Evolutionary conservation across 192 early-diverging fungal genomes (phyloP).

Genomic region (Coemansia sp.): DNA sequence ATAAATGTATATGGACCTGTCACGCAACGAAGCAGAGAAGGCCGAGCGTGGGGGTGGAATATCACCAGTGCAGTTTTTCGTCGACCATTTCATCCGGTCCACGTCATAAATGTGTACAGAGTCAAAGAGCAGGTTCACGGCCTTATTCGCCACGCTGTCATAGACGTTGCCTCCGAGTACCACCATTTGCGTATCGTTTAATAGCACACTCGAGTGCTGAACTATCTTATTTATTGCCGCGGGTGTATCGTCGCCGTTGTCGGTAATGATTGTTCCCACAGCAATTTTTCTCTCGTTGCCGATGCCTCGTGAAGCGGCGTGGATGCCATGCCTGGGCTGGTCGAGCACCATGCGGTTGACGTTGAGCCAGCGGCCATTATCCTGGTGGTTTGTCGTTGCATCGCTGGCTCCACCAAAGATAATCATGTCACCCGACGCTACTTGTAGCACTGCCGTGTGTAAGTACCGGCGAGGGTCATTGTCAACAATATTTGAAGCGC

Average conservation of each 20-base stretch:
- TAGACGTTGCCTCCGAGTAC: slow-evolving; percentile 39
- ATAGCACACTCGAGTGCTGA: slow-evolving; percentile 33
- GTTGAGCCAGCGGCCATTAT: slow-evolving; percentile 24
- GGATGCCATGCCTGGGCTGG: slow-evolving; percentile 12
- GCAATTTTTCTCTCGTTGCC: not conserved
- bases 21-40: slow-evolving; percentile 19
- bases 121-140: slow-evolving; percentile 25
- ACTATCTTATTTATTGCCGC: slow-evolving; percentile 11
- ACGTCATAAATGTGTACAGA: slow-evolving; percentile 31
- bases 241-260: slow-evolving; percentile 28
- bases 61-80: slow-evolving; percentile 26
- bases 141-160: not conserved
- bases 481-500: slow-evolving; percentile 34
- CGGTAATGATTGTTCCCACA: slow-evolving; percentile 25
- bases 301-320: not conserved
- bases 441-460: slow-evolving; percentile 41
- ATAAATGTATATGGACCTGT: slow-evolving; percentile 29
- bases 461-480: slow-evolving; percentile 30
- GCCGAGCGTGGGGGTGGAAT: slow-evolving; percentile 28
- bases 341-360: slow-evolving; percentile 43
- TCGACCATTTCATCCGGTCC: slow-evolving; percentile 32
- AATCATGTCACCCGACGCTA: slow-evolving; percentile 39
- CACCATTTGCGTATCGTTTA: slow-evolving; percentile 45
- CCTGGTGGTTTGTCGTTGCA: slow-evolving; percentile 18
- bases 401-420: slow-evolving; percentile 48